A percentile compares a stretch with the other conserved stretches of the same genome.
These are phyloP conservation scores for Phytopythium sindhum DNA, from an alignment of 352 stramenopile genomes.

Conservation along the genomic window DNA sequence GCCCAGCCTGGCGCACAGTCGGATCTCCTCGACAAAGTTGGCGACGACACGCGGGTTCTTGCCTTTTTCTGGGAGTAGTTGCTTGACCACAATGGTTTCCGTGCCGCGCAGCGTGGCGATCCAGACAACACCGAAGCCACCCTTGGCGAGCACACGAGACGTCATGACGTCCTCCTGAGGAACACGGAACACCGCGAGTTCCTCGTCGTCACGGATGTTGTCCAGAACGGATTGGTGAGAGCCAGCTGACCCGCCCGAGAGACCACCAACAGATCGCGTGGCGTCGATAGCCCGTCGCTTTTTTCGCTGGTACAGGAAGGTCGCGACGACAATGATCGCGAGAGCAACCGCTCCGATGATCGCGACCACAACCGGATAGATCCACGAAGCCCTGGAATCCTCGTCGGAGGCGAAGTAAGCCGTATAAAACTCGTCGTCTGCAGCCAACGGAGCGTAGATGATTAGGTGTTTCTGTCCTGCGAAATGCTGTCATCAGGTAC, in stretches of 20 bases:
- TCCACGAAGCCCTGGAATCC: not conserved
- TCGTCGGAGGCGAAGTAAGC: not conserved
- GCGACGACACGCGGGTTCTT: slow-evolving; percentile 30
- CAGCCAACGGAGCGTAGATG: not conserved
- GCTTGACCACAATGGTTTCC: slow-evolving; percentile 44
- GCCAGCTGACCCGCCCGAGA: not conserved
- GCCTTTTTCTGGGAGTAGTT: slow-evolving; percentile 39
- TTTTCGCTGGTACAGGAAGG: not conserved
- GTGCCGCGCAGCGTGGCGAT: slow-evolving; percentile 26
- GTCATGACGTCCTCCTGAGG: slow-evolving; percentile 35
- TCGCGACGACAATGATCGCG: not conserved
- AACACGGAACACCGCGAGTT: slow-evolving; percentile 41
- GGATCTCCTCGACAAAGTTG: slow-evolving; percentile 51
- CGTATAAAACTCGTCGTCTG: not conserved
- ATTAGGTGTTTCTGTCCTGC: not conserved
- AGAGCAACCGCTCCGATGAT: not conserved
- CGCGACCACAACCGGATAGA: slow-evolving; percentile 1
- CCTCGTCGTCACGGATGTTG: slow-evolving; percentile 45
- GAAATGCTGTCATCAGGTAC: not conserved
- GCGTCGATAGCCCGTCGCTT: slow-evolving; percentile 1
- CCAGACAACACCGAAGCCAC: slow-evolving; percentile 48
- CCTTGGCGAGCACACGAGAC: slow-evolving; percentile 36
- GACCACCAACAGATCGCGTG: not conserved
- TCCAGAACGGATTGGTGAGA: slow-evolving; percentile 17
- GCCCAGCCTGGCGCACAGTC: slow-evolving; percentile 36